Conservation (phyloP, 1,139 yeast species). For the Taphrina betulina region DNA sequence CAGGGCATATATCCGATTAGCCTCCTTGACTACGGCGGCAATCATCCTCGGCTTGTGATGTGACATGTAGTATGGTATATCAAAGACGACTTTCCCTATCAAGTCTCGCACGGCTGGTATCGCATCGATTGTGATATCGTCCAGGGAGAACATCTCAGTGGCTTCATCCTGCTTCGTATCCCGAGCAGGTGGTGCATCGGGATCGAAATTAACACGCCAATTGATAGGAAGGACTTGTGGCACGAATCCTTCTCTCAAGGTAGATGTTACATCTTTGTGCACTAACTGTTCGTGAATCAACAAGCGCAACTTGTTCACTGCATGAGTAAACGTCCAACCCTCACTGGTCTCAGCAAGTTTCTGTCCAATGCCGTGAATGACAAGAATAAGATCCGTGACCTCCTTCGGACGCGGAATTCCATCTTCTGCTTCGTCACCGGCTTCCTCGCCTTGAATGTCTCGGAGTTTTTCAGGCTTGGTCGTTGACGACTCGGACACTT, state of each 20-base stretch:
- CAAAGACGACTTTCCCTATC: slow-evolving; percentile 82
- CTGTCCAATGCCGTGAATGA: slow-evolving; percentile 94
- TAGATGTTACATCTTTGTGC: slow-evolving; percentile 41
- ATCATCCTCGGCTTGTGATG: slow-evolving; percentile 63
- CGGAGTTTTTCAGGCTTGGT: slow-evolving; percentile 1
- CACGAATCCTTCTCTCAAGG: slow-evolving; percentile 38
- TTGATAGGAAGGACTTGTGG: slow-evolving; percentile 48
- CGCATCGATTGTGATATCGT: slow-evolving; percentile 77
- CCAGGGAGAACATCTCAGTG: slow-evolving; percentile 56
- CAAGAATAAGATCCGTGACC: slow-evolving; percentile 55
- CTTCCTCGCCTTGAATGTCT: slow-evolving; percentile 14
- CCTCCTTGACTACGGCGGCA: slow-evolving; percentile 63
- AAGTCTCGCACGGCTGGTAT: slow-evolving; percentile 72
- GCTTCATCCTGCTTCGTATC: slow-evolving; percentile 21
- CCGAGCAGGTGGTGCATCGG: slow-evolving; percentile 38
- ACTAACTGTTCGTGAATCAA: slow-evolving; percentile 41
- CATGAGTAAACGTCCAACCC: slow-evolving; percentile 81
- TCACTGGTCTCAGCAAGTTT: slow-evolving; percentile 75
- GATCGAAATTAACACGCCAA: slow-evolving; percentile 47
- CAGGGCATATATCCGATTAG: slow-evolving; percentile 64
- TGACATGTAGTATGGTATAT: slow-evolving; percentile 82
- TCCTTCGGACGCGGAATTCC: slow-evolving; percentile 9
- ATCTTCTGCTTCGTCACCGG: slow-evolving; percentile 11
- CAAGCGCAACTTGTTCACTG: slow-evolving; percentile 67
- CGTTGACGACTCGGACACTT: neutral